These are phyloP conservation scores for Lepidopterella palustris DNA, from an alignment of 495 filamentous ascomycete genomes.

Conservation along the genomic window DNA sequence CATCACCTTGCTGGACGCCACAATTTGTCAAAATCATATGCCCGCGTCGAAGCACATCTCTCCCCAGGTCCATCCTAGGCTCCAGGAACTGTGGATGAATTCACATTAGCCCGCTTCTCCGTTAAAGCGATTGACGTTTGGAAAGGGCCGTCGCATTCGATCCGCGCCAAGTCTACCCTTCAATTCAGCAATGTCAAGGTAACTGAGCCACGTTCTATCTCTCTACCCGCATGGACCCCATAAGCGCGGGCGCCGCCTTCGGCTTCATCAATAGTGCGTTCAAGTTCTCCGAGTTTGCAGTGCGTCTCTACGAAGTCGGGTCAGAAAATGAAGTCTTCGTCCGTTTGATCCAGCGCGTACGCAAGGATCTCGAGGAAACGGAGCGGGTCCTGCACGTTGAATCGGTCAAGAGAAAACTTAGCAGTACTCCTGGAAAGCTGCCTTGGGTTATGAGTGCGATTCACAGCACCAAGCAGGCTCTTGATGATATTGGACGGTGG, in stretches of 20 bases:
- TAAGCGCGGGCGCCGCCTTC: background rate
- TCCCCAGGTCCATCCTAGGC: too few species aligned
- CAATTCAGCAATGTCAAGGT: background rate
- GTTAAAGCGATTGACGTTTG: too few species aligned
- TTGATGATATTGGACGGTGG: slow-evolving; percentile 18
- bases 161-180: too few species aligned
- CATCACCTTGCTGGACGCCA: too few species aligned
- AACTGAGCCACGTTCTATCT: too few species aligned
- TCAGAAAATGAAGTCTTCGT: slow-evolving; percentile 21
- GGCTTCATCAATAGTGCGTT: slow-evolving; percentile 7
- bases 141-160: too few species aligned
- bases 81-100: too few species aligned
- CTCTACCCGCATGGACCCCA: slow-evolving; percentile 6
- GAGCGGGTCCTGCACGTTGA: slow-evolving; percentile 5
- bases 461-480: slow-evolving; percentile 5
- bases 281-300: slow-evolving; percentile 13
- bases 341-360: slow-evolving; percentile 12
- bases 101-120: too few species aligned
- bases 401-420: slow-evolving; percentile 6
- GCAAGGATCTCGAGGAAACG: slow-evolving; percentile 10
- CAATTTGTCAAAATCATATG: too few species aligned
- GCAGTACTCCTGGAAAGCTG: slow-evolving; percentile 5
- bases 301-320: slow-evolving; percentile 14
- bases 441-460: slow-evolving; percentile 12
- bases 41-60: too few species aligned